Evolutionary conservation across 2,329 filamentous ascomycete species (phyloP), one percentile per base, ranked within the genome.

Genomic region (Fusarium sp.): DNA sequence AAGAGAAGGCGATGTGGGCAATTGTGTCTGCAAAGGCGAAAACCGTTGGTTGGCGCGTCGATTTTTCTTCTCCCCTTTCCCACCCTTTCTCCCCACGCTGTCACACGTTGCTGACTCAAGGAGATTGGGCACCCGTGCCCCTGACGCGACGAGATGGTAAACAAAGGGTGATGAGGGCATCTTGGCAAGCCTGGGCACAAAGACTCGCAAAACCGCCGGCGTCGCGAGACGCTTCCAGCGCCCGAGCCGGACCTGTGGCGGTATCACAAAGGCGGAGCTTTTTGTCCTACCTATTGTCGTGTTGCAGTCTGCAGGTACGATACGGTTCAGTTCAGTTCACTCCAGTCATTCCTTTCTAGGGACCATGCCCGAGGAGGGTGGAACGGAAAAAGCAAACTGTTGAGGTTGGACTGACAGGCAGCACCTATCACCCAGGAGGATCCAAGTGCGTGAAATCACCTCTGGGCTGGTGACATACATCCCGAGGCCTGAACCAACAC

Each of bases 201-300:
- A 40, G 36, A 59, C 47, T 59, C 13, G 45, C 62, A 57, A 73
- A 73, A 73, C 70, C 63, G 60, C 67, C 63, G 40, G 66, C 50
- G 71, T 68, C 67, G 50, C 71, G 62, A 62, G 63, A 68, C 47
- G 45, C 65, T 27, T 16, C 36, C 50, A 59, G 54, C 38, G 45
- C 33, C 50, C n/a, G 31, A 59, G 57, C n/a, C 38, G 40, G 58
- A 35, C 47, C 40, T 61, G 69, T 74, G 65, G 72, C 58, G 69
- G 54, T 67, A 57, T 68, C 63, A 68, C 35, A 40, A 22, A 60
- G 54, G 58, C 57, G 45, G 65, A 63, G 27, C 59, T 40, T 38
- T 50, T 60, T 58, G 25, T 47, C 63, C 38, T 52, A 31, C 47
- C 47, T 52, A 45, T 54, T 54, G 57, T 47, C 52, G 42, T 25